phyloP scores from a whole-genome alignment of 2,329 filamentous ascomycete genomes.

The Venturia asperata region DNA sequence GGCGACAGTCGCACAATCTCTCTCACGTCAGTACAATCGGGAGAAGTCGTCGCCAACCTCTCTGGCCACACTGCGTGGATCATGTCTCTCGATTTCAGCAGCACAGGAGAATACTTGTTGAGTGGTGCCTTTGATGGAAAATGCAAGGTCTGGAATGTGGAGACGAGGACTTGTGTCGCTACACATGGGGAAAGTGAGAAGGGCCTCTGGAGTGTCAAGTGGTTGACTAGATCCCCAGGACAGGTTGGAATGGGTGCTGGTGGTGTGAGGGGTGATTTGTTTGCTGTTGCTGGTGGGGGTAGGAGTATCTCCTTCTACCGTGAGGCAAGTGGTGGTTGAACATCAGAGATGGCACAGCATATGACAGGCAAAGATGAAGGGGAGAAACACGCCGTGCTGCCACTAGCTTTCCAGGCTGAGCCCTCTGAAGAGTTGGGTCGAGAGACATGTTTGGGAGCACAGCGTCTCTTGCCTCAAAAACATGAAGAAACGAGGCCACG shows the following conservation, averaged over 20 bases:
- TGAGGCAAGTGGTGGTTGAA: conserved; percentile 31
- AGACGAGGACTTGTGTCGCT: conserved; percentile 75
- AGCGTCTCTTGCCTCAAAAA: neutral
- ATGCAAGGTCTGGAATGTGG: conserved; percentile 91
- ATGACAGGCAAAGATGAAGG: neutral
- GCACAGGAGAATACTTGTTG: conserved; percentile 83
- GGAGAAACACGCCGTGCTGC: neutral
- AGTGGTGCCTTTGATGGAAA: conserved; percentile 85
- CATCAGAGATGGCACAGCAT: neutral
- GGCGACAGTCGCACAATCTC: conserved; percentile 76
- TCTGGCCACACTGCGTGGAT: conserved; percentile 79
- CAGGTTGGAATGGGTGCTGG: conserved; percentile 24
- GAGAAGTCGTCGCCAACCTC: conserved; percentile 85
- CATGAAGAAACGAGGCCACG: neutral
- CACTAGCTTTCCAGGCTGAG: neutral
- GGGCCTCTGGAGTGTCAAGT: conserved; percentile 34
- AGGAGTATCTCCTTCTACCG: conserved; percentile 34
- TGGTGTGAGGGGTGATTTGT: conserved; percentile 30
- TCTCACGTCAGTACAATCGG: conserved; percentile 84
- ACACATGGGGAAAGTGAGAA: conserved; percentile 79
- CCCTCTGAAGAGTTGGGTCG: neutral
- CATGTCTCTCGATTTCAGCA: conserved; percentile 84
- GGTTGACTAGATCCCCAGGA: conserved; percentile 30
- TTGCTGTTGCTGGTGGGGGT: conserved; percentile 34
- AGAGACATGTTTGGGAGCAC: neutral